Conservation (phyloP, 2,329 filamentous ascomycete genomes). For the Ascomycota sp. region DNA sequence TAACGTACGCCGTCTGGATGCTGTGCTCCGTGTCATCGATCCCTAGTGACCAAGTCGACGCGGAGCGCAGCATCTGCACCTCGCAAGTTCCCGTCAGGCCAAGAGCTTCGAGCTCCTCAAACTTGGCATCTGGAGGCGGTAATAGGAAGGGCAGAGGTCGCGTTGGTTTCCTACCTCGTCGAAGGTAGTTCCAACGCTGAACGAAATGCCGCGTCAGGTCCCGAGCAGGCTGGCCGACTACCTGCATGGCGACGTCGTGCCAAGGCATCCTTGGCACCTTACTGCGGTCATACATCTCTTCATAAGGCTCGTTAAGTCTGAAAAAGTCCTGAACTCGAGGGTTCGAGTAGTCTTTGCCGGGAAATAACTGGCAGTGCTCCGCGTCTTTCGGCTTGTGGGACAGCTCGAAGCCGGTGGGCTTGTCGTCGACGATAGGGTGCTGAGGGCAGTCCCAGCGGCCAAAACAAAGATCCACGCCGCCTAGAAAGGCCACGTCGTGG, state of each 20-base stretch:
- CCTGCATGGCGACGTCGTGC: conserved; percentile 96
- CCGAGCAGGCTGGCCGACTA: conserved; percentile 83
- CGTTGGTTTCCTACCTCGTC: conserved; percentile 78
- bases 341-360: conserved; percentile 96
- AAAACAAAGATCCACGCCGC: conserved; percentile 89
- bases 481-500: conserved; percentile 85
- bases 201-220: conserved; percentile 92
- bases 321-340: conserved; percentile 90
- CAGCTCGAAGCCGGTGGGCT: conserved; percentile 78
- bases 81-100: conserved; percentile 88
- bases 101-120: conserved; percentile 64
- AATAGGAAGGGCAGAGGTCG: conserved; percentile 82
- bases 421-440: conserved; percentile 77
- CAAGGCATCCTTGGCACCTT: conserved; percentile 87
- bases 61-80: conserved; percentile 83
- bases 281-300: conserved; percentile 92
- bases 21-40: conserved; percentile 76
- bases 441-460: conserved; percentile 93
- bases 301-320: conserved; percentile 76
- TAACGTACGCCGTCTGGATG: conserved; percentile 86
- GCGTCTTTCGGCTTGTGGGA: conserved; percentile 57
- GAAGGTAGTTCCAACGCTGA: conserved; percentile 91
- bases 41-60: conserved; percentile 76
- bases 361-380: conserved; percentile 87
- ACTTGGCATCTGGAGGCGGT: conserved; percentile 76